phyloP scores from a whole-genome alignment of 345 rosid genomes.

The Eucalyptus cloeziana region DNA sequence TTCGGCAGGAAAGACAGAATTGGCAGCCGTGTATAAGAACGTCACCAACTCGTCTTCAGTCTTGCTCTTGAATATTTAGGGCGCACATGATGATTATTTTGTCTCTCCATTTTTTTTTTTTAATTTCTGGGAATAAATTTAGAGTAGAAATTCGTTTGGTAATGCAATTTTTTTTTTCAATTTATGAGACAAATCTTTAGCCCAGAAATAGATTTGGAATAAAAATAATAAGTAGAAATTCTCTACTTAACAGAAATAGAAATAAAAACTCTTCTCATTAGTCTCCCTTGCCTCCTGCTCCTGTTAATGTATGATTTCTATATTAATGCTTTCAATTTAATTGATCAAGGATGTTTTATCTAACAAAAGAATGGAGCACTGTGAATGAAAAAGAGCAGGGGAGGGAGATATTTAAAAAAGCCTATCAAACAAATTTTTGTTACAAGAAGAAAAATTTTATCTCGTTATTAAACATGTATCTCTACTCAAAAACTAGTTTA shows the following conservation, averaged over 20 bases:
- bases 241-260: fast-evolving
- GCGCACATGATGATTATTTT: fast-evolving
- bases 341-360: not conserved
- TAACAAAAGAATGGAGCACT: too few relatives aligned
- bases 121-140: fast-evolving
- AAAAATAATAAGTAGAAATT: too few relatives aligned
- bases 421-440: fast-evolving
- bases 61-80: fast-evolving
- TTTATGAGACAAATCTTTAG: fast-evolving
- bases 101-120: too few relatives aligned
- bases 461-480: fast-evolving
- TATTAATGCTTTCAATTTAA: fast-evolving
- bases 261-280: too few relatives aligned
- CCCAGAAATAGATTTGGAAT: too few relatives aligned
- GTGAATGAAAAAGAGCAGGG: not conserved
- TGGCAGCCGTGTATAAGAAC: not conserved
- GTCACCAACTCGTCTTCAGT: not conserved
- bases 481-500: too few relatives aligned
- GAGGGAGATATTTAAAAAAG: not conserved
- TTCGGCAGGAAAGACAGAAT: not conserved
- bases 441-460: fast-evolving
- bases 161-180: fast-evolving
- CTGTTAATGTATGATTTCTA: fast-evolving
- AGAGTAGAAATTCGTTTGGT: fast-evolving
- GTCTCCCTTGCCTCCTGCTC: fast-evolving